Base-by-base conservation (phyloP, 768 basidiomycete species). In the Mycena epipterygia region DNA sequence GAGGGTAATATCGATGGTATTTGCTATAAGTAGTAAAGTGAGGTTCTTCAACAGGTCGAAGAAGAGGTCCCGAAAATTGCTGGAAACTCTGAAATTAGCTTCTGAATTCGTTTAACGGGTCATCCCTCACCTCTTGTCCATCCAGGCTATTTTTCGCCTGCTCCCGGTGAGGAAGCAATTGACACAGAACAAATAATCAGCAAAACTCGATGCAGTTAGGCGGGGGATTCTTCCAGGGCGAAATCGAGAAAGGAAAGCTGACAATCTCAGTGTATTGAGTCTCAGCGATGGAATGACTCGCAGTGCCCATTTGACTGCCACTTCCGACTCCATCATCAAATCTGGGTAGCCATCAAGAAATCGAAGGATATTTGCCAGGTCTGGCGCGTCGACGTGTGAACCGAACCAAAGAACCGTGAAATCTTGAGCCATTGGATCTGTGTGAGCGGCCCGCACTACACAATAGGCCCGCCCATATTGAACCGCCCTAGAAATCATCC, bases 181-280 rank as follows among this genome's bases (percentile, higher is more conserved):
- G n/a, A 49, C 6, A 19, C 48, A 49, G 17, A 49, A 49, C 19
- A 55, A 21, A 23, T 55, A 55, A 37, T 55, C 53, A 12, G 53
- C 35, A n/a, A 55, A 55, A 25, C 32, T 55, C 14, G 35, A 55
- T 35, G 33, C 23, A 55, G 11, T 23, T 25, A 55, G 53, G 14
- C 23, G 27, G n/a, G 53, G 53, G n/a, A 55, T 35, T 6, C 11
- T 25, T 14, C n/a, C 29, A 1, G 12, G 25, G 35, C n/a, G n/a
- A n/a, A 56, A 56, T 56, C 39, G 55, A 21, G 23, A 21, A 56
- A 56, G 55, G 25, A 56, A 56, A 39, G 37, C 37, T 30, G 37
- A 33, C 55, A 56, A 37, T 19, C 12, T 29, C 4, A 21, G 19
- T 27, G 21, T 17, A n/a, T 23, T 1, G 35, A 41, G 7, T 27